A percentile compares a stretch with the other conserved stretches of the same genome.
phyloP scores from a whole-genome alignment of 345 rosid species.

The Streptanthus diversifolius region DNA sequence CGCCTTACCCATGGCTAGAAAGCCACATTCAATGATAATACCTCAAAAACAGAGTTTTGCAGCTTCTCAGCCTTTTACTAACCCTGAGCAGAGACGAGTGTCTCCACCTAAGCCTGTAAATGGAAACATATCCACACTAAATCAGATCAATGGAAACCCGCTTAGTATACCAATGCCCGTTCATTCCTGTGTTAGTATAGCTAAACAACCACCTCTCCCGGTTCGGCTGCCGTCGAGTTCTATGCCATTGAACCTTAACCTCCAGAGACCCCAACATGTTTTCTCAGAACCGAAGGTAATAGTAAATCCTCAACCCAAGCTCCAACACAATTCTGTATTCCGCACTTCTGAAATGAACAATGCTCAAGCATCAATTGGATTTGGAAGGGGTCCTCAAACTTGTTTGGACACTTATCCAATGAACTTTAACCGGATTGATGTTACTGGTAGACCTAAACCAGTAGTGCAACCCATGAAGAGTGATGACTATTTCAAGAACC shows the following conservation, averaged over 20 bases:
- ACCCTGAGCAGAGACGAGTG: constrained; percentile 11
- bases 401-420: constrained; percentile 14
- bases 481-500: constrained; percentile 50
- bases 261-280: constrained; percentile 18
- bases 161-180: not conserved
- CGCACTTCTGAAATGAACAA: constrained; percentile 17
- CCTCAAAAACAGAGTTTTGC: constrained; percentile 21
- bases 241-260: constrained; percentile 15
- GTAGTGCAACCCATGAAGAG: constrained; percentile 38
- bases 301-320: constrained; percentile 1
- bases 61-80: constrained; percentile 14
- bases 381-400: constrained; percentile 18
- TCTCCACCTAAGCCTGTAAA: constrained; percentile 25
- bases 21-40: not conserved
- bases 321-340: not conserved
- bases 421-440: constrained; percentile 14
- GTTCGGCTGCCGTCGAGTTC: not conserved
- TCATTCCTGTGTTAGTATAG: constrained; percentile 1
- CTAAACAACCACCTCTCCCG: constrained; percentile 13
- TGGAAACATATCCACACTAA: constrained; percentile 4
- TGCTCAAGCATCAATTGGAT: constrained; percentile 15
- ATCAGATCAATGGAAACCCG: constrained; percentile 9
- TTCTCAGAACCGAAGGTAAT: constrained; percentile 11
- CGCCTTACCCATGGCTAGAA: not conserved
- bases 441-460: constrained; percentile 6